These are phyloP conservation scores for Aeminium ludgeri DNA, from an alignment of 495 filamentous ascomycete species.

Conservation along the genomic window DNA sequence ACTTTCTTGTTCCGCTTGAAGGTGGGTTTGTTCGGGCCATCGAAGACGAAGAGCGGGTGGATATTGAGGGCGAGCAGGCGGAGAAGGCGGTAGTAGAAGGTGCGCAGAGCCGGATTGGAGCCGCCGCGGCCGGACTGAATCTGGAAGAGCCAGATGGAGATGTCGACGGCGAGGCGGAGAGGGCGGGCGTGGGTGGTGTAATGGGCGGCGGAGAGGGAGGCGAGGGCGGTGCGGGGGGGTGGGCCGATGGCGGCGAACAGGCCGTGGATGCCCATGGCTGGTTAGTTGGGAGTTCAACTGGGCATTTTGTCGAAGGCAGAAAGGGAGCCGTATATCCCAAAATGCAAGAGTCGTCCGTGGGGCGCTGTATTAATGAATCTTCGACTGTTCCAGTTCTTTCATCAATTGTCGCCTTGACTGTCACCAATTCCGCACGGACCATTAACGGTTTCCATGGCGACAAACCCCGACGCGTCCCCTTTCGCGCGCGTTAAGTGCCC, in stretches of 20 bases:
- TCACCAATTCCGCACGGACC: too few species aligned
- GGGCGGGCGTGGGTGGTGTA: slow-evolving; percentile 54
- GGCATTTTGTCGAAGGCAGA: too few species aligned
- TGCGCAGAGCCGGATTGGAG: slow-evolving; percentile 76
- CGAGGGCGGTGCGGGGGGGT: slow-evolving; percentile 63
- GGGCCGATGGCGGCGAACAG: slow-evolving; percentile 78
- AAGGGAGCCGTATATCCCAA: too few species aligned
- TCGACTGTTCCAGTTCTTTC: too few species aligned
- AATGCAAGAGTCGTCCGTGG: too few species aligned
- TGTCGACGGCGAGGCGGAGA: slow-evolving; percentile 78
- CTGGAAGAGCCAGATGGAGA: slow-evolving; percentile 96
- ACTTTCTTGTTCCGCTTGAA: slow-evolving; percentile 69
- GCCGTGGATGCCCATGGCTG: slow-evolving; percentile 34
- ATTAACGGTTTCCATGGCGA: too few species aligned
- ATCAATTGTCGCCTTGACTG: too few species aligned
- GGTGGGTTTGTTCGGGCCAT: slow-evolving; percentile 73
- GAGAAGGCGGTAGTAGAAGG: slow-evolving; percentile 79
- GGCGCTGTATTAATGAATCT: too few species aligned
- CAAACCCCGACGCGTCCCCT: too few species aligned
- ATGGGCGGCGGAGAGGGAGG: slow-evolving; percentile 62
- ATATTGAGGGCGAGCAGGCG: slow-evolving; percentile 67
- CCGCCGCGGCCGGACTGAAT: slow-evolving; percentile 71
- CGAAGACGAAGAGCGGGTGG: slow-evolving; percentile 87
- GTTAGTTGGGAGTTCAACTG: too few species aligned
- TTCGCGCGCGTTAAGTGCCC: too few species aligned